Percentiles rank a stretch among this genome's conserved stretches.
These are phyloP conservation scores for Aegle marmelos DNA, from an alignment of 345 rosid genomes.

Conservation along the genomic window DNA sequence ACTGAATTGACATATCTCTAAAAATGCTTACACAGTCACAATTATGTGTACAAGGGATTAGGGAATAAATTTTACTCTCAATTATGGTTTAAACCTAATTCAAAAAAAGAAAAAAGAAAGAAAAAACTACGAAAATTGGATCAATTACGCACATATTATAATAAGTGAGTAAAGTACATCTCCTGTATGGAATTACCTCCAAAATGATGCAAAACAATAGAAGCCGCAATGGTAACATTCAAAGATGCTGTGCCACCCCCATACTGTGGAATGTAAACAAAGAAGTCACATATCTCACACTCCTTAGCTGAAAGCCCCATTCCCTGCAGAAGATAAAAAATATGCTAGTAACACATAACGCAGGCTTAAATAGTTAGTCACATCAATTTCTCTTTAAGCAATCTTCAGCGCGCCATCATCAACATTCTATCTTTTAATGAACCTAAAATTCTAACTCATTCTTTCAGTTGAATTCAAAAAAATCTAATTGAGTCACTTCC, in stretches of 20 bases:
- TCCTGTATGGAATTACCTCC: constrained; percentile 53
- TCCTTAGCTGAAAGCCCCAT: constrained; percentile 88
- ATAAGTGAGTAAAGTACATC: not conserved
- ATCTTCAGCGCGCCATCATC: not conserved
- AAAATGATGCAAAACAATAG: constrained; percentile 90
- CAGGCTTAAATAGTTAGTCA: not conserved
- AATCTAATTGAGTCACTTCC: not conserved
- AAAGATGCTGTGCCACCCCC: constrained; percentile 92
- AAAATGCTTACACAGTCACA: not conserved
- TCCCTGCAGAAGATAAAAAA: constrained; percentile 47
- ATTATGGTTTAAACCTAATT: not conserved
- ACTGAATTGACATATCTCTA: not conserved
- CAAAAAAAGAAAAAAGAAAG: no score
- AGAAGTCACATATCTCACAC: constrained; percentile 87
- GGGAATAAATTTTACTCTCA: not conserved
- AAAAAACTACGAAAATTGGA: not conserved
- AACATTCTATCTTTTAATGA: no score
- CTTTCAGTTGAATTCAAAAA: not conserved
- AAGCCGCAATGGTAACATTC: constrained; percentile 97
- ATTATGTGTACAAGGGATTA: not conserved
- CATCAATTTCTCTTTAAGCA: not conserved
- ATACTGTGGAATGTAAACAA: constrained; percentile 88
- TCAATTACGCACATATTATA: not conserved
- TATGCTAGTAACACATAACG: not conserved
- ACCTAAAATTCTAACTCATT: not conserved